Evolutionary conservation across 768 basidiomycete genomes (phyloP).

Genomic region (Tephrocybe sp.): DNA sequence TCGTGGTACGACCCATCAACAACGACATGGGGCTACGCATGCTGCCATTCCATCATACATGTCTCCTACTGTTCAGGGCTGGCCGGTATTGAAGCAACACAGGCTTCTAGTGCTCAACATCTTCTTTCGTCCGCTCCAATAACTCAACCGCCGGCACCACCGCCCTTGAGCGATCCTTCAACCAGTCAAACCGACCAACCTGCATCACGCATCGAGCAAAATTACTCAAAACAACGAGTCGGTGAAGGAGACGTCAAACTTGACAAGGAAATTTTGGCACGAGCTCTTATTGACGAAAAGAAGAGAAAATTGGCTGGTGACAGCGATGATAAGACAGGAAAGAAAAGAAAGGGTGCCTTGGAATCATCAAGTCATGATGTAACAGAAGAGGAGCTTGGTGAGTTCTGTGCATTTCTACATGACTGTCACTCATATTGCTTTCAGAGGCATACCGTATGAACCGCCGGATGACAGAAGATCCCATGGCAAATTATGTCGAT

Average conservation of each 20-base stretch:
- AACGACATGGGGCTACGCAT: slow-evolving; percentile 89
- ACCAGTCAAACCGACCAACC: slow-evolving; percentile 29
- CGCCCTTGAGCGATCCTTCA: slow-evolving; percentile 12
- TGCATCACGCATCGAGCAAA: slow-evolving; percentile 53
- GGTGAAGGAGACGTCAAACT: slow-evolving; percentile 83
- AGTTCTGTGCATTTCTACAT: slow-evolving; percentile 4
- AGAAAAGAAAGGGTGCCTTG: slow-evolving; percentile 55
- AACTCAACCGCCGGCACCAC: slow-evolving; percentile 22
- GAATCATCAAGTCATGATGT: slow-evolving; percentile 70
- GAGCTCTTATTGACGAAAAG: slow-evolving; percentile 76
- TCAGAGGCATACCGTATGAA: slow-evolving; percentile 92
- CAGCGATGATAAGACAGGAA: slow-evolving; percentile 56
- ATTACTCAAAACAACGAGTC: slow-evolving; percentile 75
- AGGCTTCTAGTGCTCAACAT: slow-evolving; percentile 73
- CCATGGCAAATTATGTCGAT: slow-evolving; percentile 93
- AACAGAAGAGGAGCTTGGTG: slow-evolving; percentile 85
- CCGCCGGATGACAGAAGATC: slow-evolving; percentile 75
- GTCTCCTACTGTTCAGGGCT: slow-evolving; percentile 90
- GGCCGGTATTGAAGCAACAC: slow-evolving; percentile 76
- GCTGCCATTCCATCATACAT: slow-evolving; percentile 87
- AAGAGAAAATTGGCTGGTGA: slow-evolving; percentile 72
- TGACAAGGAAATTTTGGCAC: slow-evolving; percentile 66
- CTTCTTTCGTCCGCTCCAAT: slow-evolving; percentile 51
- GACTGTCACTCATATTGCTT: slow-evolving; percentile 18
- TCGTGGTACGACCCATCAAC: slow-evolving; percentile 82